Percentiles rank a stretch among this genome's conserved stretches.
phyloP scores from a whole-genome alignment of 345 rosid genomes.

The Orychophragmus violaceus region DNA sequence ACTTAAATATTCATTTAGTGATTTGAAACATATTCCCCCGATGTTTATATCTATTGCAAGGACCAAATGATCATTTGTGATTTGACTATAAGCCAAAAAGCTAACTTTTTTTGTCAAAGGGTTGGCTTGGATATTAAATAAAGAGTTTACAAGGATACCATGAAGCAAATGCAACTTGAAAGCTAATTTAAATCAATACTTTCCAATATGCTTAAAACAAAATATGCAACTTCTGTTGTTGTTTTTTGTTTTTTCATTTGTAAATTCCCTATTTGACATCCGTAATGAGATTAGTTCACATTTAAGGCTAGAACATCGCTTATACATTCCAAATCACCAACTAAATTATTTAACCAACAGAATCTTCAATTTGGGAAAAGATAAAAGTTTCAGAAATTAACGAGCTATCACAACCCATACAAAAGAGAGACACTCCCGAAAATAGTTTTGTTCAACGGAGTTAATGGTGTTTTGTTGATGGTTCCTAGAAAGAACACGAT shows the following conservation, averaged over 20 bases:
- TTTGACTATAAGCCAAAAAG: neutral
- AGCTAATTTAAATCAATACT: neutral
- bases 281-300: constrained; percentile 2
- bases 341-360: no score
- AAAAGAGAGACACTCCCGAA: no score
- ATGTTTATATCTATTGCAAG: neutral
- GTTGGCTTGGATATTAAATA: no score
- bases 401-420: no score
- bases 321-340: neutral
- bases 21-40: neutral
- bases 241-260: neutral
- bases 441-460: no score
- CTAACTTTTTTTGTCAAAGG: no score
- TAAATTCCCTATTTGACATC: neutral
- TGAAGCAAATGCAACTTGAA: no score
- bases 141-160: no score
- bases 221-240: neutral
- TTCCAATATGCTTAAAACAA: neutral
- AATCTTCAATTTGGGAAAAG: no score
- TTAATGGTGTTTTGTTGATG: no score
- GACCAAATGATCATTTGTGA: neutral
- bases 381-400: no score
- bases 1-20: neutral
- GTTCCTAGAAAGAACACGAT: no score
- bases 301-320: neutral